Conservation (phyloP, 2,329 filamentous ascomycete genomes). For the Beauveria bassiana region DNA sequence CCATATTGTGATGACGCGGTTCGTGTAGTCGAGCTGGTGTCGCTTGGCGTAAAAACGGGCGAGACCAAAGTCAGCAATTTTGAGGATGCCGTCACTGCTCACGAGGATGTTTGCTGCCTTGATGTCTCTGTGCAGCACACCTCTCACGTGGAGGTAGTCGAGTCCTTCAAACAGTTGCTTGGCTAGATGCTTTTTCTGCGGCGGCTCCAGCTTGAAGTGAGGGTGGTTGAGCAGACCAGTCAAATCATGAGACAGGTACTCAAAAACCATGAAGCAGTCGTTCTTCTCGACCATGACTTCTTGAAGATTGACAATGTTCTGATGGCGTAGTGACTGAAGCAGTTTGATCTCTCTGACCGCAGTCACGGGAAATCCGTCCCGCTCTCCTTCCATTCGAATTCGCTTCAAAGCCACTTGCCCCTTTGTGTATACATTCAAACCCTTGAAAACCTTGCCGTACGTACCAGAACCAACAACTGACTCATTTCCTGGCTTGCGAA, state of each 20-base stretch:
- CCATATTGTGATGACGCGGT: slow-evolving; percentile 98
- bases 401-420: slow-evolving; percentile 78
- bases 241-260: slow-evolving; percentile 92
- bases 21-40: slow-evolving; percentile 89
- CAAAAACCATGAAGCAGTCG: slow-evolving; percentile 99
- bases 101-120: slow-evolving; percentile 97
- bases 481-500: slow-evolving; percentile 91
- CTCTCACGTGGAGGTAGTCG: slow-evolving; percentile 84
- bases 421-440: slow-evolving; percentile 84
- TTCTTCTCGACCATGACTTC: slow-evolving; percentile 99
- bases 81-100: slow-evolving; percentile 79
- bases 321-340: slow-evolving; percentile 75
- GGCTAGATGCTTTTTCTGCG: slow-evolving; percentile 88
- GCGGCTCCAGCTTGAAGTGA: slow-evolving; percentile 72
- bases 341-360: slow-evolving; percentile 88
- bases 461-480: slow-evolving; percentile 94
- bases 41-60: slow-evolving; percentile 94
- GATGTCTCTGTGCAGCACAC: slow-evolving; percentile 95
- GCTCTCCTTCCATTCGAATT: slow-evolving; percentile 88
- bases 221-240: slow-evolving; percentile 94
- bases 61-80: slow-evolving; percentile 91
- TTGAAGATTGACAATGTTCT: slow-evolving; percentile 73
- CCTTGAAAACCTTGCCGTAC: slow-evolving; percentile 93
- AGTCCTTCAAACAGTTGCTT: slow-evolving; percentile 90
- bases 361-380: slow-evolving; percentile 85